Base-by-base conservation (phyloP, 1,284 basidiomycete genomes). In the Sphagnurus paluster region DNA sequence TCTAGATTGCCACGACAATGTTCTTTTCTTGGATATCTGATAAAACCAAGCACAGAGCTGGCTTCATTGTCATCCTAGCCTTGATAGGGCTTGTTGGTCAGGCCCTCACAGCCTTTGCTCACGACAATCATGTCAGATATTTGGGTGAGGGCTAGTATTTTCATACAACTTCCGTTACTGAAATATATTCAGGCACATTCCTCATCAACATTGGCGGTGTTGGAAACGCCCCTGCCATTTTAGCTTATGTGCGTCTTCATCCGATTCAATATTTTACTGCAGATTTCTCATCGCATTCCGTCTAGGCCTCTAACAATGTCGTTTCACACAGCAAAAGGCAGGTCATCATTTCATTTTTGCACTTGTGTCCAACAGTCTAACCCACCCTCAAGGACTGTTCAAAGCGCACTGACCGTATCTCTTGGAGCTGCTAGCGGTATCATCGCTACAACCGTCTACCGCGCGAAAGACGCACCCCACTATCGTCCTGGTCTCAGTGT, bases 251-350 rank as follows among this genome's bases (percentile, higher is more conserved):
- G 52, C 40, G 68, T 47, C 19, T 34, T 14, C 16, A 28, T 40
- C 33, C 17, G n/a, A n/a, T n/a, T 16, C 26, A 3, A 19, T 9
- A 17, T 2, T 20, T 5, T 6, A 21, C 17, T 32, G 49, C 37
- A 48, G 26, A 43, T 33, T 35, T 28, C 28, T 5, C 23, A 32
- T 46, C 20, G n/a, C n/a, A n/a, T n/a, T n/a, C n/a, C n/a, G n/a
- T n/a, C n/a, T n/a, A 74, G 70, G 62, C 66, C 42, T 65, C 69
- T 5, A 74, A 74, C 47, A 76, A 76, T 48, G 71, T 74, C 5
- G 70, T 70, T 5, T 68, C 70, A 7, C 71, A 74, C 41, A 70
- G 69, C 43, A 73, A 71, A 60, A 63, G 63, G 68, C 66, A 48
- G 26, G 47, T 40, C n/a, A n/a, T n/a, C n/a, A n/a, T n/a, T n/a